Base-by-base conservation (phyloP, 768 basidiomycete species). In the Russula vinacea region DNA sequence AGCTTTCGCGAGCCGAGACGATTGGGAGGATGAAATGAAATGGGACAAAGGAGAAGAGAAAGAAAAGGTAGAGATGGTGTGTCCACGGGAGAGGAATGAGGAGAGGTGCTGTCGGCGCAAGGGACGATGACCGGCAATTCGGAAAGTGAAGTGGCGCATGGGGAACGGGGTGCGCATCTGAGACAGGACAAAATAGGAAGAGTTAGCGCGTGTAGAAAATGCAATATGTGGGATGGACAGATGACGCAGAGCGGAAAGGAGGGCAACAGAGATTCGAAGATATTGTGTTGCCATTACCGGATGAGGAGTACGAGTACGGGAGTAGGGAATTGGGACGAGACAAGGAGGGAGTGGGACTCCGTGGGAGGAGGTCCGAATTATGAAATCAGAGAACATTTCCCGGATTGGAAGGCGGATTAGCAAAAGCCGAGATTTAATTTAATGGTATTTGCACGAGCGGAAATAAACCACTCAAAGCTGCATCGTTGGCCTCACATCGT, bases 321-420 rank as follows among this genome's bases (percentile, higher is more conserved):
- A 47, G 19, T 17, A 19, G 52, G 51, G 52, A 17, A 26, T 45
- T 54, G n/a, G 44, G n/a, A 39, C 10, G 45, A 22, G 19, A 47
- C 13, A 24, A n/a, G 32, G 22, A 9, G 16, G 22, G 6, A 29
- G 16, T 33, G 32, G 6, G 11, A n/a, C 11, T n/a, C n/a, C n/a
- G 10, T 5, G 13, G 29, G 47, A 5, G 1, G 24, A 51, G 26
- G 50, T 29, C 14, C 17, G 50, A 45, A 61, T 61, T 61, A 62
- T 56, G 54, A 56, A 62, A 57, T 62, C 35, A 56, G 29, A 3
- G 26, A 50, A 49, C 11, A 44, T 29, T 61, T 16, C 62, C 56
- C n/a, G 16, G 50, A 63, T 63, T 39, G 62, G 62, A 58, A 58
- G 17, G 55, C n/a, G n/a, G 62, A 62, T 62, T 57, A 62, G 49